These are phyloP conservation scores for Orbilia javanica DNA, from an alignment of 2,329 filamentous ascomycete species.

Conservation along the genomic window DNA sequence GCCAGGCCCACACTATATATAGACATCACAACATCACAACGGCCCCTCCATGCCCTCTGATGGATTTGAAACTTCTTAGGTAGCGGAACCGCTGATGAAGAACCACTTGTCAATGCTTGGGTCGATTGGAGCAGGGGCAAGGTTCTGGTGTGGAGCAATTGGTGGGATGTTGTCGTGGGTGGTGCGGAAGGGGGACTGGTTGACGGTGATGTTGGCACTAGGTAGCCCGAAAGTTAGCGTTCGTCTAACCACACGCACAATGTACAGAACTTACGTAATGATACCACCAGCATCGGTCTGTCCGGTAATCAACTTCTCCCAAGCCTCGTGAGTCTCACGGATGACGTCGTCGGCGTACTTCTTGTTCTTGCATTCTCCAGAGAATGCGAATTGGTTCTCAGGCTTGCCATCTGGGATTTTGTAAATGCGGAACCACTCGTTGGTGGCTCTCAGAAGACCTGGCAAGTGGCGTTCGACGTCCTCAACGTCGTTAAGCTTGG, in stretches of 20 bases:
- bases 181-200: conserved; percentile 79
- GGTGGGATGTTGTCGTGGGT: conserved; percentile 77
- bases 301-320: conserved; percentile 95
- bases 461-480: conserved; percentile 98
- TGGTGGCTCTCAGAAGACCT: conserved; percentile 94
- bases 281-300: conserved; percentile 83
- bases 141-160: conserved; percentile 83
- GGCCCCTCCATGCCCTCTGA: not conserved
- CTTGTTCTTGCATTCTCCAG: conserved; percentile 99
- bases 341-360: conserved; percentile 97
- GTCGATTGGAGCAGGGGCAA: conserved; percentile 89
- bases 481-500: conserved; percentile 96
- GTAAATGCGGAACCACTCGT: conserved; percentile 99
- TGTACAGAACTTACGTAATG: conserved; percentile 76
- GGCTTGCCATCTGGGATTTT: conserved; percentile 99
- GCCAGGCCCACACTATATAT: not conserved
- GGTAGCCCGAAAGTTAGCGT: conserved; percentile 59
- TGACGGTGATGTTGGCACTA: conserved; percentile 83
- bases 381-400: conserved; percentile 99
- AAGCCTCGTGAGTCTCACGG: conserved; percentile 94
- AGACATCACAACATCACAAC: not conserved
- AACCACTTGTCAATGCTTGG: conserved; percentile 99
- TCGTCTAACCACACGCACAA: conserved; percentile 47
- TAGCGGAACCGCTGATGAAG: conserved; percentile 98
- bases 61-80: conserved; percentile 68